Conservation (phyloP, 306 rosid species). For the Castanea crenata region DNA sequence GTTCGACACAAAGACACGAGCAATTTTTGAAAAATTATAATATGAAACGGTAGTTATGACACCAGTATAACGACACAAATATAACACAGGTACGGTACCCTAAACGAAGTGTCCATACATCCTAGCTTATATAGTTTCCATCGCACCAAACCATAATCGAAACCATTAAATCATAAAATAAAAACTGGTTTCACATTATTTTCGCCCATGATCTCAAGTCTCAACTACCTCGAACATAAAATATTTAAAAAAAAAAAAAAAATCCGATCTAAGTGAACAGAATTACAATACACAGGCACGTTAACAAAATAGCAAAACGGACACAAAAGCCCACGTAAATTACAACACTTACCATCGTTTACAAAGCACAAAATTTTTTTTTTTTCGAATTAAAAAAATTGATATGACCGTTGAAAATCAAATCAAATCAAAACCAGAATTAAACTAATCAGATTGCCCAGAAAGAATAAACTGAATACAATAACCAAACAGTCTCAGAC, state of each 20-base stretch:
- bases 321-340: background rate
- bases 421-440: background rate
- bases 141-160: too few species aligned
- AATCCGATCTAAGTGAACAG: background rate
- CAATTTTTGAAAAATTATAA: too few species aligned
- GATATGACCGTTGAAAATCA: background rate
- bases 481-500: background rate
- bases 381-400: background rate
- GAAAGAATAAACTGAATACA: background rate
- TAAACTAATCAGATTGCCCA: background rate
- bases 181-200: background rate
- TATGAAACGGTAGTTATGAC: too few species aligned
- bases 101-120: too few species aligned
- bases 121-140: too few species aligned
- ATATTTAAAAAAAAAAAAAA: too few species aligned
- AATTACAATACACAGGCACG: too few species aligned
- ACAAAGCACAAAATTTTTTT: background rate
- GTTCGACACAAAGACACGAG: too few species aligned
- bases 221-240: too few species aligned
- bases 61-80: too few species aligned
- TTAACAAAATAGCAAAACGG: background rate
- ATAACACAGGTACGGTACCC: too few species aligned
- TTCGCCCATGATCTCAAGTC: background rate
- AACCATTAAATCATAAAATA: background rate
- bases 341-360: background rate